Evolutionary conservation across 805 yeast species (phyloP).

Genomic region (Zygotorulaspora florentina): DNA sequence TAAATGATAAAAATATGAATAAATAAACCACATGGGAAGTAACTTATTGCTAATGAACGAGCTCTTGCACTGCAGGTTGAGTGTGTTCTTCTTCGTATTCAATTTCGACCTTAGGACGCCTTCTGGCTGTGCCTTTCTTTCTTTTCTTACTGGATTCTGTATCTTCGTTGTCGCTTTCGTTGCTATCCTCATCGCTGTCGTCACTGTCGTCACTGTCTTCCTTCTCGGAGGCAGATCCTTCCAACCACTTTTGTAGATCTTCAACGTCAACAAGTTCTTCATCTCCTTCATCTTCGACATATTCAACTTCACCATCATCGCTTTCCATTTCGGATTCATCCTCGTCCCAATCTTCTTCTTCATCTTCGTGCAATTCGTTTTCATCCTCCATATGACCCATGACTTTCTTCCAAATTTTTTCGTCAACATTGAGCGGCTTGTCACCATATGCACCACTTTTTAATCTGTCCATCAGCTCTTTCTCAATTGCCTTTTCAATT

Average conservation of each 20-base stretch:
- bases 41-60: conserved; percentile 19
- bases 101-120: conserved; percentile 72
- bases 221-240: conserved; percentile 41
- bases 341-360: conserved; percentile 48
- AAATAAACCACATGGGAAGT: neutral
- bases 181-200: conserved; percentile 35
- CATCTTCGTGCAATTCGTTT: conserved; percentile 46
- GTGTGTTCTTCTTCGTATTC: conserved; percentile 75
- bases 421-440: conserved; percentile 94
- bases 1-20: conserved; percentile 1
- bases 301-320: conserved; percentile 77
- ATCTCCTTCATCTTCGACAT: conserved; percentile 84
- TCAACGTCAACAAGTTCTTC: conserved; percentile 90
- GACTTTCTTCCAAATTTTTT: conserved; percentile 91
- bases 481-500: conserved; percentile 94
- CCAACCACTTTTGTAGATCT: conserved; percentile 87
- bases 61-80: conserved; percentile 30
- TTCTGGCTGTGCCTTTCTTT: conserved; percentile 38
- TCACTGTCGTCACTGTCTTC: conserved; percentile 33
- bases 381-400: conserved; percentile 78
- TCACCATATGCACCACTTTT: conserved; percentile 99
- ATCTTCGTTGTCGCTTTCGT: conserved; percentile 39
- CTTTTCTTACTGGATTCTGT: conserved; percentile 39
- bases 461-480: conserved; percentile 87
- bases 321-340: conserved; percentile 52